Percentiles rank a stretch among this genome's conserved stretches.
Conservation (phyloP, 164 flowering plant genomes). For the Stephania yunnanensis region DNA sequence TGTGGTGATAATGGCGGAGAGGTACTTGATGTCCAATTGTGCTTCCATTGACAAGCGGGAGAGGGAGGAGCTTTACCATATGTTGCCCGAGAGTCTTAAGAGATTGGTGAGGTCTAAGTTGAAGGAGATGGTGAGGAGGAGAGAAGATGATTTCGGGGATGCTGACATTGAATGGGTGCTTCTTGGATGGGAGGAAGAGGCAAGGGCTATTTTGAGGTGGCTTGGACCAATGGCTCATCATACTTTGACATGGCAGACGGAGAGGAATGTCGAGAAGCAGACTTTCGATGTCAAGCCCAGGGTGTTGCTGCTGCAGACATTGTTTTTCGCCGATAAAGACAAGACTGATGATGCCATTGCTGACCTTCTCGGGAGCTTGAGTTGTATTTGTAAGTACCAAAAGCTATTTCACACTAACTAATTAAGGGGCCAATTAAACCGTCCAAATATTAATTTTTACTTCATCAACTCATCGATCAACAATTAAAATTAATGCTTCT, state of each 20-base stretch:
- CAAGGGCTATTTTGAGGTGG: conserved; percentile 56
- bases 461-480: too few relatives aligned
- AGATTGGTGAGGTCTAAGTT: conserved; percentile 36
- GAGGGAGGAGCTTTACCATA: conserved; percentile 42
- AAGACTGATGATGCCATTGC: conserved; percentile 77
- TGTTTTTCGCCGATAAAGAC: conserved; percentile 66
- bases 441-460: background rate
- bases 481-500: too few relatives aligned
- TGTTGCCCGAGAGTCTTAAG: conserved; percentile 54
- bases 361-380: conserved; percentile 75
- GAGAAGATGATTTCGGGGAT: conserved; percentile 27
- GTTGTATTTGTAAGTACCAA: conserved; percentile 38
- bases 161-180: background rate
- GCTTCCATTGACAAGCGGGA: conserved; percentile 21
- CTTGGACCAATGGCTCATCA: conserved; percentile 68
- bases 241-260: conserved; percentile 61
- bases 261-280: conserved; percentile 56
- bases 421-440: background rate
- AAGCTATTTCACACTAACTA: background rate
- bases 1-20: conserved; percentile 43
- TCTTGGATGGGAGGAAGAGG: conserved; percentile 49
- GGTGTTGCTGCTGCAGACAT: conserved; percentile 62
- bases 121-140: conserved; percentile 18
- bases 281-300: conserved; percentile 39
- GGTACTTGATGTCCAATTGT: conserved; percentile 20